Base-by-base conservation (phyloP, 169 alveolate genomes). In the Plasmodium falciparum region DNA sequence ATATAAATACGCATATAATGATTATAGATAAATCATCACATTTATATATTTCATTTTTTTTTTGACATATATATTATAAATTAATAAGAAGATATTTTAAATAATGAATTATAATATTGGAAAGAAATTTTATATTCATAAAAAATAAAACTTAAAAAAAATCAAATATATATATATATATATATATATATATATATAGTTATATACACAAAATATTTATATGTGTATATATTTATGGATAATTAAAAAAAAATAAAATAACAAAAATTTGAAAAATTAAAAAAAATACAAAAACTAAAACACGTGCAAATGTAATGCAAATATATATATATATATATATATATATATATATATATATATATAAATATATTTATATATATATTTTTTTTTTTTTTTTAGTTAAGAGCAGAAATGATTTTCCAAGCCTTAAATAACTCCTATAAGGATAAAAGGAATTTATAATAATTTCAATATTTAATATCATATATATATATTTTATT, bases 371-470 rank as follows among this genome's bases (percentile, higher is more conserved):
- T 43, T 63, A 39, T 52, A 17, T 15, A 58, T 12, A 47, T 74
- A 12, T 39, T 22, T 13, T 11, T 33, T 52, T 56, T 54, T 63
- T 45, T 22, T 63, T 72, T 85, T 61, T 63, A 85, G 92, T 43
- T 85, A 24, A 71, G 92, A 71, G 92, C 92, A 62, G 92, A 85
- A 73, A 47, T 85, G 70, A 85, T 85, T 73, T 85, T 85, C 67
- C 88, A 71, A 58, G 92, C 92, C 50, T 59, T 85, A 59, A 85
- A 85, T 78, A 85, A 85, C 62, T 73, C 92, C 45, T 85, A 59
- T 74, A 85, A 85, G 59, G 88, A 70, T 17, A 85, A 67, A 69
- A 85, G 62, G 47, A 20, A 20, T 9, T 56, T 85, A 15, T 80
- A 47, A 69, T 49, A 33, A 49, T 15, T 26, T 26, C 47, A 39